Evolutionary conservation across 257 asterid species (phyloP), one percentile per base, ranked within the genome.

Genomic region (Cordia subcordata): DNA sequence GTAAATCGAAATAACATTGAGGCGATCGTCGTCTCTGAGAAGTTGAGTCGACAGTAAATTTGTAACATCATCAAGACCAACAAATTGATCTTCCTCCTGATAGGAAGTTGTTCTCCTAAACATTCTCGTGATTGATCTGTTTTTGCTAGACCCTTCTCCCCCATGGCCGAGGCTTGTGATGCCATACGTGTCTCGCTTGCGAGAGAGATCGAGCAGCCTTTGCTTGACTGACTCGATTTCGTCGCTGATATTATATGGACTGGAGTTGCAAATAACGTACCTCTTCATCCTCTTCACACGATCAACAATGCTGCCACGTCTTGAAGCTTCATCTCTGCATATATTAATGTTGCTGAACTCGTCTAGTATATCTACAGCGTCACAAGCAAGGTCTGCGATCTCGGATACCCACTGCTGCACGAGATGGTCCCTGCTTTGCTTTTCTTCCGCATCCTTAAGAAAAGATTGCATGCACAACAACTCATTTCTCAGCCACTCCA

Each of bases 71-170:
- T 14, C 35, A 62, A 35, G 20, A 4, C 0, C 37, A 47, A 64
- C 53, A 1, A 63, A 10, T 40, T 19, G 54, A 14, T 63, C 69
- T 0, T 17, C 50, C 19, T 50, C 38, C 23, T 13, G 20, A 14
- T 37, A 14, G 8, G 66, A 62, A 13, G 66, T 33, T 5, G 66
- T 23, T 37, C 58, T 62, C 14, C 66, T 62, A 40, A 18, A 18
- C 5, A 16, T 17, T 62, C 37, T 33, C 13, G 19, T 8, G 13
- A 49, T 15, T 4, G 14, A 11, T 10, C 14, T 11, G 10, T 8
- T 42, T 10, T 13, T n/a, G n/a, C n/a, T n/a, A n/a, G n/a, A n/a
- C n/a, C n/a, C n/a, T n/a, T n/a, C n/a, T n/a, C n/a, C 1, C 37
- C 4, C 18, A 13, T 44, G 10, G 45, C 27, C 39, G 27, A 45